These are phyloP conservation scores for Coix lacrymajobi DNA, from an alignment of 176 grass and related monocot genomes.

Conservation along the genomic window DNA sequence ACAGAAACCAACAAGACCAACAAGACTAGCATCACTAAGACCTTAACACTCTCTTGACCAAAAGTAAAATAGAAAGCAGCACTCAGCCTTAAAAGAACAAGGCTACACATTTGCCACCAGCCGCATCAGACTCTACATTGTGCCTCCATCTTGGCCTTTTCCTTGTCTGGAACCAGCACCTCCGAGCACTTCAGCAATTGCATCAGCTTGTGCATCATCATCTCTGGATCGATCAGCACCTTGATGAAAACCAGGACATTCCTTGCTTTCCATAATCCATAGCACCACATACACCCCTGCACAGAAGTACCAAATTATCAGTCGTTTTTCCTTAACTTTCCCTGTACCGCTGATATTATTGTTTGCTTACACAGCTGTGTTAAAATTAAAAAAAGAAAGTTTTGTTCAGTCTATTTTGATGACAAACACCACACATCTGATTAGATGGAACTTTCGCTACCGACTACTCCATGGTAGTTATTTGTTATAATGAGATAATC, in stretches of 20 bases:
- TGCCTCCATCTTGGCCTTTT: neutral
- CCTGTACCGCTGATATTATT: neutral
- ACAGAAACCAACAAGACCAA: neutral
- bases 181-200: neutral
- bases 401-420: conserved; percentile 12
- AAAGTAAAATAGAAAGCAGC: neutral
- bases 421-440: neutral
- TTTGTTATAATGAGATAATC: conserved; percentile 2
- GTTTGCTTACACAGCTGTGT: neutral
- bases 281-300: neutral
- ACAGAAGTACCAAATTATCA: neutral
- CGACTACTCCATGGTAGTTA: neutral
- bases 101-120: neutral
- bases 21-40: neutral
- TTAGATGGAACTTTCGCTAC: conserved; percentile 12
- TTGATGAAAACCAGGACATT: neutral
- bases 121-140: neutral
- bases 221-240: neutral
- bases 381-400: neutral
- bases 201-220: neutral
- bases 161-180: neutral
- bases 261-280: neutral
- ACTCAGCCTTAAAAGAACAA: neutral
- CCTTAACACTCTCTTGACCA: neutral
- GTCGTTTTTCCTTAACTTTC: neutral